These are phyloP conservation scores for Tolypocladium tropicale DNA, from an alignment of 2,329 filamentous ascomycete genomes.

Conservation along the genomic window DNA sequence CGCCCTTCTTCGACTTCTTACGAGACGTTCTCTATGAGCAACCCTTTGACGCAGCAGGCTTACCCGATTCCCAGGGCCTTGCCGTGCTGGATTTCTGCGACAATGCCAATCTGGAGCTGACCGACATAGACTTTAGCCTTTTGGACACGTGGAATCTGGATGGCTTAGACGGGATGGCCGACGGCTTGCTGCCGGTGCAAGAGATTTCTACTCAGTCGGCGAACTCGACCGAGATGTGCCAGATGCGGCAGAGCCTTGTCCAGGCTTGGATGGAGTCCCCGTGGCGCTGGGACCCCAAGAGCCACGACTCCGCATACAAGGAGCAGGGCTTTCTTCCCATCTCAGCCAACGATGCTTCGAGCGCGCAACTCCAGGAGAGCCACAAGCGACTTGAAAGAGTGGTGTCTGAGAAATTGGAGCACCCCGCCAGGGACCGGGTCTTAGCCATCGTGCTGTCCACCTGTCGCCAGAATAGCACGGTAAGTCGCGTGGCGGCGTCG, in stretches of 20 bases:
- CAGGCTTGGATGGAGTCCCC: slow-evolving; percentile 39
- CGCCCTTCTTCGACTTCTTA: slow-evolving; percentile 40
- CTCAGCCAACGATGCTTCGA: slow-evolving; percentile 25
- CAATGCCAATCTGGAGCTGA: slow-evolving; percentile 38
- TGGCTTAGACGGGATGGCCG: slow-evolving; percentile 24
- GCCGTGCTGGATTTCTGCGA: slow-evolving; percentile 40
- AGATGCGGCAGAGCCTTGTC: slow-evolving; percentile 36
- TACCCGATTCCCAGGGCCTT: slow-evolving; percentile 29
- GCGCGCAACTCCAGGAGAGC: slow-evolving; percentile 27
- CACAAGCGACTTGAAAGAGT: slow-evolving; percentile 27
- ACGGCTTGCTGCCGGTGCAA: slow-evolving; percentile 9
- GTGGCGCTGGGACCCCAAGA: slow-evolving; percentile 38
- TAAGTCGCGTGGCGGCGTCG: slow-evolving; percentile 43
- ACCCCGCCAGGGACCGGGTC: slow-evolving; percentile 47
- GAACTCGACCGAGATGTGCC: slow-evolving; percentile 29
- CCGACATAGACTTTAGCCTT: slow-evolving; percentile 40
- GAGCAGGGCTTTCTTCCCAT: slow-evolving; percentile 36
- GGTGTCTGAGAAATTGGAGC: slow-evolving; percentile 32
- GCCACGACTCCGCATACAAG: slow-evolving; percentile 30
- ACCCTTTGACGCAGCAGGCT: slow-evolving; percentile 22
- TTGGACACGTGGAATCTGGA: slow-evolving; percentile 39
- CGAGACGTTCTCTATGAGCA: slow-evolving; percentile 41
- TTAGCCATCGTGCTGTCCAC: slow-evolving; percentile 53
- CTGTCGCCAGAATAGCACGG: slow-evolving; percentile 39
- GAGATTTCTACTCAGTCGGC: slow-evolving; percentile 17